Conservation (phyloP, 1,284 basidiomycete species). For the Somion occarium region DNA sequence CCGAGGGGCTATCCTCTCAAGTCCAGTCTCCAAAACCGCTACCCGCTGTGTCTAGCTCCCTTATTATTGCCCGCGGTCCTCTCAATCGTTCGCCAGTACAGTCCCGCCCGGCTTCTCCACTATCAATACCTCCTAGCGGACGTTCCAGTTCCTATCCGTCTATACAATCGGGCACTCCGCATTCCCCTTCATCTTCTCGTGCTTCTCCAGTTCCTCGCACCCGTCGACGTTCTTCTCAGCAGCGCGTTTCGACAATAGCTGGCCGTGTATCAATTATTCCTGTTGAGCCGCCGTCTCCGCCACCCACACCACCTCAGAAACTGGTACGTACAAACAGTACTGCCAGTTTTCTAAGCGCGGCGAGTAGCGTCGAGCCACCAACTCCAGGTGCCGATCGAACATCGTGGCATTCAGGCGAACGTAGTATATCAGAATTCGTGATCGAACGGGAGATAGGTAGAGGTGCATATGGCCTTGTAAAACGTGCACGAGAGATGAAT, state of each 20-base stretch:
- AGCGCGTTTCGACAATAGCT: conserved; percentile 75
- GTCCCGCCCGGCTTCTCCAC: conserved; percentile 29
- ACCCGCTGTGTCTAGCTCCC: conserved; percentile 14
- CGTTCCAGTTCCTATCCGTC: conserved; percentile 19
- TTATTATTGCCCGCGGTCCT: conserved; percentile 24
- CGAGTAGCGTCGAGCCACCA: conserved; percentile 56
- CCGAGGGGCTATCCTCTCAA: conserved; percentile 12
- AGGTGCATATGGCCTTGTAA: conserved; percentile 97
- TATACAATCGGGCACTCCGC: conserved; percentile 31
- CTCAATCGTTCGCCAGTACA: conserved; percentile 28
- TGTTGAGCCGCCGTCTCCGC: conserved; percentile 60
- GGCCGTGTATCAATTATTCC: conserved; percentile 72
- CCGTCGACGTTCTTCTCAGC: conserved; percentile 72
- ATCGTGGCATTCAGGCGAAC: conserved; percentile 49
- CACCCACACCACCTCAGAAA: conserved; percentile 52
- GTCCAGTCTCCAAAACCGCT: conserved; percentile 15
- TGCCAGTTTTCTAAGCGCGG: conserved; percentile 56
- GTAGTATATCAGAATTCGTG: conserved; percentile 73
- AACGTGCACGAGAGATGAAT: conserved; percentile 79
- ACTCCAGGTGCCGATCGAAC: conserved; percentile 44
- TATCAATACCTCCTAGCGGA: conserved; percentile 22
- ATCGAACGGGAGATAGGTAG: conserved; percentile 87
- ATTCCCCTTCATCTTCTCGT: conserved; percentile 33
- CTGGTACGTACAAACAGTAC: conserved; percentile 57
- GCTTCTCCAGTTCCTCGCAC: conserved; percentile 43